Evolutionary conservation across 2,329 filamentous ascomycete species (phyloP).

Genomic region (Coniochaeta sp.): DNA sequence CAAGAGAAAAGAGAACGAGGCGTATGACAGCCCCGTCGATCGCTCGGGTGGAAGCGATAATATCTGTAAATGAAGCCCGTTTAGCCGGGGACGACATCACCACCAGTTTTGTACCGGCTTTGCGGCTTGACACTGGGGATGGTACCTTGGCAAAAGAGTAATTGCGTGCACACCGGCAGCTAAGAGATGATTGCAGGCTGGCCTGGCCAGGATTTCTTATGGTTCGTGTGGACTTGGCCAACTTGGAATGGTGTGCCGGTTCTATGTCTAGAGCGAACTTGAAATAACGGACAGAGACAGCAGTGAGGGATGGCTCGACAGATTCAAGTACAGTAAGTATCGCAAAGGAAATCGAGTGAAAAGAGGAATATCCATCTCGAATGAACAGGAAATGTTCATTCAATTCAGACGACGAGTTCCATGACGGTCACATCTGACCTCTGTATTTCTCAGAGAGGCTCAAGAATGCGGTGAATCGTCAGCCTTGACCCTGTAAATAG

Average conservation of each 20-base stretch:
- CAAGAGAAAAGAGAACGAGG: not conserved
- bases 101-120: conserved; percentile 5
- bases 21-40: not conserved
- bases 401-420: no score
- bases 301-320: no score
- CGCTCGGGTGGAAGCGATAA: conserved; percentile 5
- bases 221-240: not conserved
- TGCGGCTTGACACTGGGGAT: not conserved
- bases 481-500: no score
- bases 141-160: not conserved
- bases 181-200: not conserved
- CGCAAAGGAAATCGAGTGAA: no score
- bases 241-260: not conserved
- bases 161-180: not conserved
- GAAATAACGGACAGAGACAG: not conserved
- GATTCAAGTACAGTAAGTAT: no score
- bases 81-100: conserved; percentile 11
- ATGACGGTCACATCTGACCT: no score
- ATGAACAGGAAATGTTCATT: no score
- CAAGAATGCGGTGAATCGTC: no score
- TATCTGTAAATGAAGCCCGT: conserved; percentile 16
- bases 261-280: not conserved
- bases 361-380: no score
- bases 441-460: no score
- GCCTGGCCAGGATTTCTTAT: not conserved